phyloP scores from a whole-genome alignment of 345 rosid genomes.

The Combretum micranthum region DNA sequence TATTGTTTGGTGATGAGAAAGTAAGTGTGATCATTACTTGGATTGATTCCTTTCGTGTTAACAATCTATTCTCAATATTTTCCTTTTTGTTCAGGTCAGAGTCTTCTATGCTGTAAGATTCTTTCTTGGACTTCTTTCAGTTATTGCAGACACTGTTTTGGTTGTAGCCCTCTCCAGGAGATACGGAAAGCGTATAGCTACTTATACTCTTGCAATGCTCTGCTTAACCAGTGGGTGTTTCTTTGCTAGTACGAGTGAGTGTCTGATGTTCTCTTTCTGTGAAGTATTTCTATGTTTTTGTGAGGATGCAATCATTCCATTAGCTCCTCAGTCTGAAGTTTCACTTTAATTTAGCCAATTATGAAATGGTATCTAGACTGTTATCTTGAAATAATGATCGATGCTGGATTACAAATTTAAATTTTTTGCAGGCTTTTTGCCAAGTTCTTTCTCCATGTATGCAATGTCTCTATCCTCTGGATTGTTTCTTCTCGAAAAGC shows the following conservation, averaged over 20 bases:
- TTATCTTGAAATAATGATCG: conserved; percentile 1
- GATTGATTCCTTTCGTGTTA: not conserved
- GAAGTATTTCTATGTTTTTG: not conserved
- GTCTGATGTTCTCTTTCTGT: conserved; percentile 2
- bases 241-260: conserved; percentile 98
- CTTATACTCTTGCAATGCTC: conserved; percentile 89
- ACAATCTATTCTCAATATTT: not conserved
- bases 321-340: not conserved
- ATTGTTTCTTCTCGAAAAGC: conserved; percentile 75
- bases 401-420: not conserved
- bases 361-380: not conserved
- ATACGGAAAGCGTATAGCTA: conserved; percentile 86
- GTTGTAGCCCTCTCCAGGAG: conserved; percentile 87
- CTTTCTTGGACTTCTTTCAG: conserved; percentile 82
- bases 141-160: conserved; percentile 68
- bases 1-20: conserved; percentile 77
- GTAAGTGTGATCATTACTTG: conserved; percentile 28
- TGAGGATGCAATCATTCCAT: not conserved
- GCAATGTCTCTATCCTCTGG: conserved; percentile 94
- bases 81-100: conserved; percentile 41
- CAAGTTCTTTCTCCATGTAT: conserved; percentile 98
- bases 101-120: conserved; percentile 93
- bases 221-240: conserved; percentile 98
- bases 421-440: conserved; percentile 67
- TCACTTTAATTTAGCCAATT: not conserved